These are phyloP conservation scores for Musa beccarii DNA, from an alignment of 176 grass and related monocot species.

Conservation along the genomic window DNA sequence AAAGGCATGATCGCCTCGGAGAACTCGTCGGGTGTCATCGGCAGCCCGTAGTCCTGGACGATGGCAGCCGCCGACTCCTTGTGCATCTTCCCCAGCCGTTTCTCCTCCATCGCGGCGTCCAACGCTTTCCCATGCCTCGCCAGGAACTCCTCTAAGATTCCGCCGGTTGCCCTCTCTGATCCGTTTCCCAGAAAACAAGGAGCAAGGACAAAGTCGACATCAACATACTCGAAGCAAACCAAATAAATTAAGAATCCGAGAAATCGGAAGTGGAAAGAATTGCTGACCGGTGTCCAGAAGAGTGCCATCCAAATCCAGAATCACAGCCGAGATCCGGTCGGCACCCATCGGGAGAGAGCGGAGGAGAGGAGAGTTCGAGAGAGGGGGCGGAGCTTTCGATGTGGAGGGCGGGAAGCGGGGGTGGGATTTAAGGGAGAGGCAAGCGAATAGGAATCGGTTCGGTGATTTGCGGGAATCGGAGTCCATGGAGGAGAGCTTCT, in stretches of 20 bases:
- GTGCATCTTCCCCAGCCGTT: constrained; percentile 67
- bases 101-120: constrained; percentile 50
- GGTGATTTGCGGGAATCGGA: neutral
- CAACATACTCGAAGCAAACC: neutral
- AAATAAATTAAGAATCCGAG: neutral
- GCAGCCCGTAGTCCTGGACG: constrained; percentile 64
- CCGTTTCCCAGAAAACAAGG: neutral
- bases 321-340: constrained; percentile 37
- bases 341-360: constrained; percentile 35
- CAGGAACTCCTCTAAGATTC: constrained; percentile 59
- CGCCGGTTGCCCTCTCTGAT: constrained; percentile 57
- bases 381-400: neutral
- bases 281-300: constrained; percentile 48
- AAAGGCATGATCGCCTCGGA: constrained; percentile 59
- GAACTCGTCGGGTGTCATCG: constrained; percentile 53
- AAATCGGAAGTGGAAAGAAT: constrained; percentile 1
- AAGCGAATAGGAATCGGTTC: constrained; percentile 12
- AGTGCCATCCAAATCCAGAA: constrained; percentile 86
- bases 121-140: constrained; percentile 48
- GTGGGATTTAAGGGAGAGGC: constrained; percentile 24
- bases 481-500: too few species aligned
- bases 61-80: constrained; percentile 50
- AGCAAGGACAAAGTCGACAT: neutral
- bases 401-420: constrained; percentile 2
- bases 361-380: neutral